Evolutionary conservation across 192 early-diverging fungal genomes (phyloP).

Genomic region (Diversispora epigaea): DNA sequence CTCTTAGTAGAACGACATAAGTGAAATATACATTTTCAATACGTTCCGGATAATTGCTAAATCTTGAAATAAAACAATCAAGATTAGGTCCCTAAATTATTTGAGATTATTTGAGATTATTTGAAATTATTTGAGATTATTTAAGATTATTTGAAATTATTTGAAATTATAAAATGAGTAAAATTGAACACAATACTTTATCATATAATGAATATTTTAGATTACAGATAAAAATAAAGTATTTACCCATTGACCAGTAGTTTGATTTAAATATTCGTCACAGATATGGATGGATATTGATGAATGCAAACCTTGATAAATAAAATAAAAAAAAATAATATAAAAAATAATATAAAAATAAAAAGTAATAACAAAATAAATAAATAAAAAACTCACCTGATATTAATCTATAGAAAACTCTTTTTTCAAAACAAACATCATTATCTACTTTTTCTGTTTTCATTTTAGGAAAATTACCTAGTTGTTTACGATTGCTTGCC

Average conservation of each 20-base stretch:
- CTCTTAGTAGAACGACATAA: slow-evolving; percentile 82
- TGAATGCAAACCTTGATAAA: slow-evolving; percentile 72
- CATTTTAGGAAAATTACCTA: slow-evolving; percentile 32
- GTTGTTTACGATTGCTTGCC: slow-evolving; percentile 12
- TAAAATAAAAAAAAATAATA: not conserved
- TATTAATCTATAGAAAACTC: slow-evolving; percentile 75
- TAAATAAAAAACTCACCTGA: slow-evolving; percentile 43
- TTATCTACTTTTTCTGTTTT: slow-evolving; percentile 32
- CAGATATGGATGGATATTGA: slow-evolving; percentile 99
- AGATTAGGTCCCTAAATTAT: slow-evolving; percentile 67
- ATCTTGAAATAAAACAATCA: slow-evolving; percentile 86
- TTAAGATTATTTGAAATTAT: no score
- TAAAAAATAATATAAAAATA: not conserved
- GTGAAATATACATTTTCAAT: slow-evolving; percentile 96
- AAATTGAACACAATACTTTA: not conserved
- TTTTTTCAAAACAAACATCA: slow-evolving; percentile 77
- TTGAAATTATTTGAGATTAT: not conserved
- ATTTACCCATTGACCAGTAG: slow-evolving; percentile 83
- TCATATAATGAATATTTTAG: not conserved
- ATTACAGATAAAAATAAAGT: not conserved
- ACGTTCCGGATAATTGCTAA: slow-evolving; percentile 87
- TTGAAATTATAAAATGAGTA: not conserved
- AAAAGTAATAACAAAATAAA: not conserved
- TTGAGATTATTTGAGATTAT: not conserved
- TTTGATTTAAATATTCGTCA: slow-evolving; percentile 85